Evolutionary conservation across 177 flowering plant genomes (phyloP).

Genomic region (Telopea speciosissima): DNA sequence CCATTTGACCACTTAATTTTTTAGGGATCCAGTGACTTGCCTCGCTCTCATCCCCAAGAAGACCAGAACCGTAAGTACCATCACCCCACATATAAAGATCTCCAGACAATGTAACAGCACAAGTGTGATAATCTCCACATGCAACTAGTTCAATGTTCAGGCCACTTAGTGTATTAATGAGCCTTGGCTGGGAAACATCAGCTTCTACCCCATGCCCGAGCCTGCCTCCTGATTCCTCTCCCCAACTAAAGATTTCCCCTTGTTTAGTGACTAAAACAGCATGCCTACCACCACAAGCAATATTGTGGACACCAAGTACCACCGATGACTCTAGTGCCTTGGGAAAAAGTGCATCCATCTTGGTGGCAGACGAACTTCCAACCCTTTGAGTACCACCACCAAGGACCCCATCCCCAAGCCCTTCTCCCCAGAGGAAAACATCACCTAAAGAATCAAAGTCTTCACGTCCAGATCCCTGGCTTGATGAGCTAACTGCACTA

Average conservation of each 20-base stretch:
- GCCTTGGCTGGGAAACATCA: slow-evolving; percentile 33
- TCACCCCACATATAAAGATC: slow-evolving; percentile 47
- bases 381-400: slow-evolving; percentile 35
- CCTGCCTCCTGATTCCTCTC: slow-evolving; percentile 38
- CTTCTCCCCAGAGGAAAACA: slow-evolving; percentile 59
- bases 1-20: slow-evolving; percentile 33
- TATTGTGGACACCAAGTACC: slow-evolving; percentile 29
- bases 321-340: slow-evolving; percentile 33
- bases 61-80: slow-evolving; percentile 26
- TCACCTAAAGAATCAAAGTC: slow-evolving; percentile 47
- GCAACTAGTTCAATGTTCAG: slow-evolving; percentile 29
- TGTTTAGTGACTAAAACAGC: slow-evolving; percentile 36
- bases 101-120: slow-evolving; percentile 39
- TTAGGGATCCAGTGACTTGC: slow-evolving; percentile 44
- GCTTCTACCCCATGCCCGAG: slow-evolving; percentile 41
- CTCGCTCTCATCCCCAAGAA: slow-evolving; percentile 30
- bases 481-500: slow-evolving; percentile 52
- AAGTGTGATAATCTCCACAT: slow-evolving; percentile 46
- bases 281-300: slow-evolving; percentile 41
- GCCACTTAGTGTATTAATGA: slow-evolving; percentile 24
- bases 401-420: slow-evolving; percentile 38
- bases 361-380: slow-evolving; percentile 21
- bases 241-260: slow-evolving; percentile 43
- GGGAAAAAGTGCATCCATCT: slow-evolving; percentile 33
- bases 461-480: slow-evolving; percentile 49